Evolutionary conservation across 345 rosid species (phyloP), one percentile per base, ranked within the genome.

Genomic region (Garcia nutans): DNA sequence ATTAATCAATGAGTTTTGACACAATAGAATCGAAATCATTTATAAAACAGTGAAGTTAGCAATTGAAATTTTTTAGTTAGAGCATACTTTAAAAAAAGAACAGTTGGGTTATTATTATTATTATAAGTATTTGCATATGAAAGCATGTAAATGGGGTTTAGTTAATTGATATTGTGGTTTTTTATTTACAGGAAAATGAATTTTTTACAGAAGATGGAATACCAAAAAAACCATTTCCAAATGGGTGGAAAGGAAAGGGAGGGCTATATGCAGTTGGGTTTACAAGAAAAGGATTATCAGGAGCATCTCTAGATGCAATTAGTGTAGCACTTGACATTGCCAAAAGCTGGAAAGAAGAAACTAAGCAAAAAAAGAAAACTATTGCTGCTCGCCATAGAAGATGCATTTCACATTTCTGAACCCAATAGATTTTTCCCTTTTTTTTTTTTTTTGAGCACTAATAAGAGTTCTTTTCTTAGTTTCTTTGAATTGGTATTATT

Each of bases 231-330:
- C 84, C 87, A 49, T 81, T 85, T 75, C 97, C 97, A n/a, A 82
- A 87, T 80, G 93, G 89, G 11, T 93, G 99, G 97, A 95, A 93
- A 80, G 99, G 96, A 49, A 89, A 83, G 16, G 85, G 76, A 0
- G 97, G 97, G 26, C 82, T 95, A 1, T 95, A 93, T 70, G 97
- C 99, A 61, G 97, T 91, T 73, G 99, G 99, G 81, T 95, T 95
- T 77, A 86, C 96, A 23, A 88, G 86, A 89, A 95, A 86, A 89
- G 99, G 99, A 77, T 87, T 95, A 31, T 85, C 92, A 1, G 99
- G 99, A 71, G 93, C 90, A 52, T 91, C 97, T 23, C 58, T 68
- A 7, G 83, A 80, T 60, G 79, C 83, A 12, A 49, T 42, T 2
- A 76, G 71, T 49, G 71, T 72, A 20, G 63, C 79, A 66, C 42